A percentile compares a stretch with the other conserved stretches of the same genome.
phyloP scores from a whole-genome alignment of 345 rosid species.

The Pelargonium nanum region DNA sequence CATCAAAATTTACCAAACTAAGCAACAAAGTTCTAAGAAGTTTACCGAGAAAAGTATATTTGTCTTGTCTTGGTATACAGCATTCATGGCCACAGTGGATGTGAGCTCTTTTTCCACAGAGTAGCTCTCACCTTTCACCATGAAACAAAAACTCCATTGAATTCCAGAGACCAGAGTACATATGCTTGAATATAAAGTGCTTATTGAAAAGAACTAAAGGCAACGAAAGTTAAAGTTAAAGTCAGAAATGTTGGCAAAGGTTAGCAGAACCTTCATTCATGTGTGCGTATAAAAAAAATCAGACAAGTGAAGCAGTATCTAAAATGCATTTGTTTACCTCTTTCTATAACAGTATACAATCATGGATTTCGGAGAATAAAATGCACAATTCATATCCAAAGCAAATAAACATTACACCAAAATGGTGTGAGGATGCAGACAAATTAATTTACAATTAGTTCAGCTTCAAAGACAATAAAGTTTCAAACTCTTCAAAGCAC shows the following conservation, averaged over 20 bases:
- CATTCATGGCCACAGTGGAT: slow-evolving; percentile 60
- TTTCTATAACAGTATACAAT: background rate
- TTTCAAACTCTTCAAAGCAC: background rate
- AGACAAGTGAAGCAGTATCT: background rate
- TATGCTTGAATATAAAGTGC: background rate
- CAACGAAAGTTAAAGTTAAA: no score
- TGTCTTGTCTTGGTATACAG: slow-evolving; percentile 98
- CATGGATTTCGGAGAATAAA: background rate
- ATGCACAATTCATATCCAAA: background rate
- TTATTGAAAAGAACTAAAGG: background rate
- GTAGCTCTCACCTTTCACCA: slow-evolving; percentile 81
- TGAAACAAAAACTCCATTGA: slow-evolving; percentile 16
- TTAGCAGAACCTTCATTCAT: background rate
- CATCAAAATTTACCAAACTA: background rate
- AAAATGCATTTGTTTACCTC: background rate
- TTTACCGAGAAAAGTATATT: slow-evolving; percentile 92
- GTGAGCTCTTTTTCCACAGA: slow-evolving; percentile 85
- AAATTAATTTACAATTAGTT: slow-evolving; percentile 11
- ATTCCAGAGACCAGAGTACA: background rate
- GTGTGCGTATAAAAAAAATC: background rate
- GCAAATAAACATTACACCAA: background rate
- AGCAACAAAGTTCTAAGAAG: slow-evolving; percentile 6
- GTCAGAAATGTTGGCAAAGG: background rate
- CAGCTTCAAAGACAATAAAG: background rate
- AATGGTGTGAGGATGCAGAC: no score